These are phyloP conservation scores for Claviceps pazoutovae DNA, from an alignment of 2,329 filamentous ascomycete species.

Conservation along the genomic window DNA sequence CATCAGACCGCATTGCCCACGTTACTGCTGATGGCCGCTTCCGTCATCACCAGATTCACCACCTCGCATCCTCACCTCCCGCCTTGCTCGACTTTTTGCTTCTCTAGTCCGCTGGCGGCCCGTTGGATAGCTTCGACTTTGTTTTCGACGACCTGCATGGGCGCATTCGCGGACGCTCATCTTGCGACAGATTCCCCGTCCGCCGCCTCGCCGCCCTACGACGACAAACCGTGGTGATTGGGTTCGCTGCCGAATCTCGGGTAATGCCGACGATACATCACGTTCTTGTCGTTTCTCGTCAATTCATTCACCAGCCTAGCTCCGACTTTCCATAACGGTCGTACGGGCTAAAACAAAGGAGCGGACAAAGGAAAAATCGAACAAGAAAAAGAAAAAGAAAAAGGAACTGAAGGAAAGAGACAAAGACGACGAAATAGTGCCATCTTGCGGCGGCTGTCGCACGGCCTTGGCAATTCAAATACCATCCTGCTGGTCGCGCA, in stretches of 20 bases:
- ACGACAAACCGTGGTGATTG: too few species aligned
- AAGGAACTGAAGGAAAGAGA: too few species aligned
- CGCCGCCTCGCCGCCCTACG: too few species aligned
- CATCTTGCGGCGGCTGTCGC: conserved; percentile 1
- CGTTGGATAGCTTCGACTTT: neutral
- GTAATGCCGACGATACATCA: neutral
- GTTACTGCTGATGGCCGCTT: neutral
- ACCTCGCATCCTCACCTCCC: neutral
- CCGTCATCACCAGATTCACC: neutral
- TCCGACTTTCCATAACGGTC: too few species aligned
- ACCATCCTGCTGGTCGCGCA: neutral
- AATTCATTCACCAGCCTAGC: neutral
- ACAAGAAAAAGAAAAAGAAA: too few species aligned
- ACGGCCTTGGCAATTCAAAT: neutral
- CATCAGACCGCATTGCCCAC: neutral
- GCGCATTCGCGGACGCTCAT: too few species aligned
- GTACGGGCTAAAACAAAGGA: too few species aligned
- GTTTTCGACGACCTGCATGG: too few species aligned
- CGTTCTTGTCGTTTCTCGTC: neutral
- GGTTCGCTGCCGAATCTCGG: neutral
- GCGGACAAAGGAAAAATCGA: too few species aligned
- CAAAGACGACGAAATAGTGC: too few species aligned
- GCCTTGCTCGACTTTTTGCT: neutral
- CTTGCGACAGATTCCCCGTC: too few species aligned
- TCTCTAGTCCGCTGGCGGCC: conserved; percentile 5